Conservation (phyloP, 176 grass and related monocot genomes). For the Poa pratensis region DNA sequence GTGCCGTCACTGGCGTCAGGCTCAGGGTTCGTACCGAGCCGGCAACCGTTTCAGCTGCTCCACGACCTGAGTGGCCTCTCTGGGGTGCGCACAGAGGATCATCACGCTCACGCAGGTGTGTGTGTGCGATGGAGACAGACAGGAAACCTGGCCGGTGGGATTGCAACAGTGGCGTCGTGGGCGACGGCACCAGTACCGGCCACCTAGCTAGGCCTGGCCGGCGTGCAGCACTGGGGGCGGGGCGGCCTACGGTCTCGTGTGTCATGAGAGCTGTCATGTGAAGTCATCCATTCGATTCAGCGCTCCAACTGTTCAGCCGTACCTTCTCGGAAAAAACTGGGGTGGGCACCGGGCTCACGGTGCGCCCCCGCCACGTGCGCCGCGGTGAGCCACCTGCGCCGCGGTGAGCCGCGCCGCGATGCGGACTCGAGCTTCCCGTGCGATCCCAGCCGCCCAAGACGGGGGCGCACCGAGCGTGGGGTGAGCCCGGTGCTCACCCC, state of each 20-base stretch:
- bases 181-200: constrained; percentile 6
- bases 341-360: too few species aligned
- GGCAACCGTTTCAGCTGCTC: background rate
- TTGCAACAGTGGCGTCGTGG: constrained; percentile 25
- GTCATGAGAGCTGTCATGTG: constrained; percentile 32
- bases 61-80: background rate
- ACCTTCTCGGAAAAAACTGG: too few species aligned
- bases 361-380: too few species aligned
- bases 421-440: too few species aligned
- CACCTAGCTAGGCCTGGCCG: background rate
- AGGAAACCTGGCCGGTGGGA: background rate
- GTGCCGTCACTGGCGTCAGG: background rate
- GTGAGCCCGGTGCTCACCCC: too few species aligned
- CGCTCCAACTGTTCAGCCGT: constrained; percentile 1
- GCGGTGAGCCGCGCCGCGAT: too few species aligned
- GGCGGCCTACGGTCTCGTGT: constrained; percentile 17
- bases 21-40: background rate
- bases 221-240: background rate
- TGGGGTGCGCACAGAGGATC: background rate
- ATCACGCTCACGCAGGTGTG: background rate
- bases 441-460: too few species aligned
- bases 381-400: too few species aligned
- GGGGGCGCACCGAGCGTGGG: too few species aligned
- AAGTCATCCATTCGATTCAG: constrained; percentile 37
- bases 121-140: background rate